Evolutionary conservation across 2,329 filamentous ascomycete species (phyloP).

Genomic region (Thielaviopsis cerberus): DNA sequence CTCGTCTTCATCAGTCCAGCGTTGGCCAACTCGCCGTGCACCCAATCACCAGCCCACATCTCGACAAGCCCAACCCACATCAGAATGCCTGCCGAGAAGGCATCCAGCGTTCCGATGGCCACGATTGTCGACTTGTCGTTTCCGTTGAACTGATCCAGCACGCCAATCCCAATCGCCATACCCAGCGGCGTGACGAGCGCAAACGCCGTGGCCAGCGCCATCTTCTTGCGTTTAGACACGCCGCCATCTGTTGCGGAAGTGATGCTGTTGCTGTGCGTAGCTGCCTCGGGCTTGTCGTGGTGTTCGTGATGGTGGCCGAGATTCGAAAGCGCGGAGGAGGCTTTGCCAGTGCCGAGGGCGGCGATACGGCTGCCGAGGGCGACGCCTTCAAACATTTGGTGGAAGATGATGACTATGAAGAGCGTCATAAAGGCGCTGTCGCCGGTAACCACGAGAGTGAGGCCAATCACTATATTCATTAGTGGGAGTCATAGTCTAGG

Average conservation of each 20-base stretch:
- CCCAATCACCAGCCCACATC: constrained; percentile 65
- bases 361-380: constrained; percentile 56
- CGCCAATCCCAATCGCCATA: constrained; percentile 64
- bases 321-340: constrained; percentile 12
- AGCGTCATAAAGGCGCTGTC: constrained; percentile 38
- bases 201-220: constrained; percentile 44
- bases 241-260: constrained; percentile 5
- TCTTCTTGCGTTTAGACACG: constrained; percentile 30
- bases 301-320: constrained; percentile 14
- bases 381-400: constrained; percentile 62
- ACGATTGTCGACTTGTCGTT: constrained; percentile 50
- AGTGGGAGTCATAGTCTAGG: not conserved
- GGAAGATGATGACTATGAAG: constrained; percentile 55
- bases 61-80: constrained; percentile 66
- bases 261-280: constrained; percentile 9
- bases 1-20: constrained; percentile 29
- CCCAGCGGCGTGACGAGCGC: constrained; percentile 56
- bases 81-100: constrained; percentile 55
- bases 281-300: not conserved
- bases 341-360: constrained; percentile 25
- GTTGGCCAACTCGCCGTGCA: constrained; percentile 36
- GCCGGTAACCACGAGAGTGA: constrained; percentile 42
- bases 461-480: constrained; percentile 33
- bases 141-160: constrained; percentile 52
- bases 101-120: constrained; percentile 55